Percentiles rank a stretch among this genome's conserved stretches.
Conservation (phyloP, 345 rosid species). For the Gossypium turneri region DNA sequence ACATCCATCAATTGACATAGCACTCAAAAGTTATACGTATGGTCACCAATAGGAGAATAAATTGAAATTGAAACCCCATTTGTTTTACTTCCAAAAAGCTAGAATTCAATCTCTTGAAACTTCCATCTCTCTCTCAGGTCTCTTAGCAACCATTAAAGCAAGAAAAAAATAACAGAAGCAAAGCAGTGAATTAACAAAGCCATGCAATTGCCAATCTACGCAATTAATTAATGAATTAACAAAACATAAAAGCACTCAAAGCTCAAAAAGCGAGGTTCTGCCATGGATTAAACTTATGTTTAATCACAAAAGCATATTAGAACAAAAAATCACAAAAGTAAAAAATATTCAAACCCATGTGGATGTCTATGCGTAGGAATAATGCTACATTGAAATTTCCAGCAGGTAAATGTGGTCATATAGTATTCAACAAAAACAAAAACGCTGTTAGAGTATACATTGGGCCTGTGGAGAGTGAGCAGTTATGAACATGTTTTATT, state of each 20-base stretch:
- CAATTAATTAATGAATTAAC: no score
- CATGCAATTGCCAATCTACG: no score
- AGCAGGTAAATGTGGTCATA: constrained; percentile 8
- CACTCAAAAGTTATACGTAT: constrained; percentile 12
- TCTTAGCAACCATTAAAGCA: constrained; percentile 18
- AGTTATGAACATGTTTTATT: constrained; percentile 10
- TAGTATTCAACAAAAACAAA: background rate
- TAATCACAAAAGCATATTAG: background rate
- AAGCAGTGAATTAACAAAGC: constrained; percentile 16
- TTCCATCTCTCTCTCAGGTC: constrained; percentile 18
- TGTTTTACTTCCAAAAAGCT: constrained; percentile 17
- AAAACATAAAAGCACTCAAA: no score
- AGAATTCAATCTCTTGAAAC: constrained; percentile 22
- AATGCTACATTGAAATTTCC: background rate
- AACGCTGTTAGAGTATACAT: background rate
- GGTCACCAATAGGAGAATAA: constrained; percentile 14
- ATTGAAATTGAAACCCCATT: constrained; percentile 23
- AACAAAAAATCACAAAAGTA: no score
- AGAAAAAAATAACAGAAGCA: background rate
- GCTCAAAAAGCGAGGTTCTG: no score
- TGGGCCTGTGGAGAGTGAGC: constrained; percentile 16
- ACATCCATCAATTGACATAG: constrained; percentile 32
- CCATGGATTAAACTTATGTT: background rate
- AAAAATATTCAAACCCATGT: background rate
- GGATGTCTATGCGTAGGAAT: background rate